Evolutionary conservation across 2,329 filamentous ascomycete species (phyloP).

Genomic region (Pyrenophora teres): DNA sequence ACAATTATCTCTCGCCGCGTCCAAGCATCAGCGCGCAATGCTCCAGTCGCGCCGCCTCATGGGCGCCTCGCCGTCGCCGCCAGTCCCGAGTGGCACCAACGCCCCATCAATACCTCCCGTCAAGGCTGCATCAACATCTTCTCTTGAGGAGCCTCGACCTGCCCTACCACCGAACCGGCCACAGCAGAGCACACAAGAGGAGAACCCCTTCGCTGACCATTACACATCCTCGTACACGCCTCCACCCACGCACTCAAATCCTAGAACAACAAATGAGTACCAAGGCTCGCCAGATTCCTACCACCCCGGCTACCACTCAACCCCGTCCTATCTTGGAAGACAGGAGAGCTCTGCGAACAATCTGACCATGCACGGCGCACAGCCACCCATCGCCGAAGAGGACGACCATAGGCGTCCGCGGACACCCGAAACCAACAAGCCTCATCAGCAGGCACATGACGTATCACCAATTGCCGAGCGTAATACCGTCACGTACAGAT

Average conservation of each 20-base stretch:
- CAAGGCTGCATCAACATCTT: slow-evolving; percentile 7
- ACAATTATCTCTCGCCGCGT: slow-evolving; percentile 79
- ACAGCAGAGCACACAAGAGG: slow-evolving; percentile 22
- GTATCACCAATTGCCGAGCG: slow-evolving; percentile 46
- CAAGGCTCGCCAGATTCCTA: slow-evolving; percentile 33
- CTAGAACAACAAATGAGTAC: slow-evolving; percentile 23
- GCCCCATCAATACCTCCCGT: slow-evolving; percentile 27
- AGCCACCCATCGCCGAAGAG: slow-evolving; percentile 31
- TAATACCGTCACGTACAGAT: slow-evolving; percentile 45
- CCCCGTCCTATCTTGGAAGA: slow-evolving; percentile 50
- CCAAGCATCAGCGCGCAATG: slow-evolving; percentile 81
- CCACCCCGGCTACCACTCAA: slow-evolving; percentile 45
- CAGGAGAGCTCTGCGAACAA: slow-evolving; percentile 52
- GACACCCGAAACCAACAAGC: slow-evolving; percentile 31
- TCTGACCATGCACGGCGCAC: slow-evolving; percentile 54
- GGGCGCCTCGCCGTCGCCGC: slow-evolving; percentile 36
- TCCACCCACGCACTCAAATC: slow-evolving; percentile 21
- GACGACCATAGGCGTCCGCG: slow-evolving; percentile 31
- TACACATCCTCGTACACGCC: slow-evolving; percentile 42
- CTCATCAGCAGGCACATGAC: slow-evolving; percentile 28
- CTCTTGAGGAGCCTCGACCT: neutral
- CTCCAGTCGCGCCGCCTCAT: slow-evolving; percentile 59
- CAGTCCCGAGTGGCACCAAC: slow-evolving; percentile 16
- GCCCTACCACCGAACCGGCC: slow-evolving; percentile 16
- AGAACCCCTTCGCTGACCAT: slow-evolving; percentile 52